Evolutionary conservation across 2,329 filamentous ascomycete species (phyloP).

Genomic region (Cercospora zeae-maydis): DNA sequence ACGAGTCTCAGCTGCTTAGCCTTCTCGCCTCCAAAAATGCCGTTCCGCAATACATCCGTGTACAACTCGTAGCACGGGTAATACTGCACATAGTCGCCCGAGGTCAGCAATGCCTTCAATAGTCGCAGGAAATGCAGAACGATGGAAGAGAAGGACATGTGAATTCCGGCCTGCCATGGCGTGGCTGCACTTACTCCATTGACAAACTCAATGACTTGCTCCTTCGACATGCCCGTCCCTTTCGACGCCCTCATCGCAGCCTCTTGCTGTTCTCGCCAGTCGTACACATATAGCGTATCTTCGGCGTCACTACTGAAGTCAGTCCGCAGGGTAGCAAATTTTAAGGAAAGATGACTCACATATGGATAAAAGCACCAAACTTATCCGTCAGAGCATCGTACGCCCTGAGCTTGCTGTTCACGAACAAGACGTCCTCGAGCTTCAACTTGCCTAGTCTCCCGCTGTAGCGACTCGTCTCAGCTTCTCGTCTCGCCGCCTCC

Average conservation of each 20-base stretch:
- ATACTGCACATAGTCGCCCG: slow-evolving; percentile 24
- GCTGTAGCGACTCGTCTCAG: slow-evolving; percentile 45
- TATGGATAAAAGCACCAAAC: slow-evolving; percentile 63
- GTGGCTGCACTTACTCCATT: slow-evolving; percentile 44
- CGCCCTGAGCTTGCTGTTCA: slow-evolving; percentile 56
- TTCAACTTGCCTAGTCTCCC: slow-evolving; percentile 53
- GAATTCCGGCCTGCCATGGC: too few species aligned
- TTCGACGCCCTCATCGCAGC: slow-evolving; percentile 61
- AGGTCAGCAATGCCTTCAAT: neutral
- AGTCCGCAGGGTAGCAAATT: neutral
- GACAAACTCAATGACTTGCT: slow-evolving; percentile 73
- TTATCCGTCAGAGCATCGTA: slow-evolving; percentile 60
- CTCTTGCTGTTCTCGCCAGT: slow-evolving; percentile 81
- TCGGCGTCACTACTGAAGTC: slow-evolving; percentile 59
- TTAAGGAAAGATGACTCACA: slow-evolving; percentile 43
- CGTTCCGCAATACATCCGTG: slow-evolving; percentile 48
- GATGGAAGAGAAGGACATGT: slow-evolving; percentile 39
- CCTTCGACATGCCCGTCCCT: slow-evolving; percentile 76
- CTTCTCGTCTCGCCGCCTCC: slow-evolving; percentile 48
- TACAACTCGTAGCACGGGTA: slow-evolving; percentile 58
- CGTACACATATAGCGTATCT: slow-evolving; percentile 71
- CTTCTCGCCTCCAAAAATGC: slow-evolving; percentile 44
- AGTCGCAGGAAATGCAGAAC: slow-evolving; percentile 24
- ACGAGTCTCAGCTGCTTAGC: slow-evolving; percentile 51
- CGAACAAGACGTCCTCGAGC: slow-evolving; percentile 54